These are phyloP conservation scores for Ustilago hordei DNA, from an alignment of 1,284 basidiomycete genomes.

Conservation along the genomic window DNA sequence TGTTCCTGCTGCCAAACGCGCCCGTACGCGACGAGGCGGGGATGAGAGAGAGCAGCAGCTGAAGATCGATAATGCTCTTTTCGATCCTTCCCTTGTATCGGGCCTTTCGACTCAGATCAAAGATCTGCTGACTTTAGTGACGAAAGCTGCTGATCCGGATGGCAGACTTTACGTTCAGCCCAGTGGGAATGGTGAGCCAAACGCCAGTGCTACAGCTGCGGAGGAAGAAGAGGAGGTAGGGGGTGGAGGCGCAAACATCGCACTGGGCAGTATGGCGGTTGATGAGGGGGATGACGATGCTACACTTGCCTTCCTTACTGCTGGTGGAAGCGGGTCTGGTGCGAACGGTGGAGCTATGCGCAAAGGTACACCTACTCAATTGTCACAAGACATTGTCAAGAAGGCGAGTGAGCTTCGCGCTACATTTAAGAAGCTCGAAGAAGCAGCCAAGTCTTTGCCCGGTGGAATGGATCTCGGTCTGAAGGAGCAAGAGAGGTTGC, in stretches of 20 bases:
- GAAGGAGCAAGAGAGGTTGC: constrained; percentile 19
- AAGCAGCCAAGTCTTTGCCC: constrained; percentile 25
- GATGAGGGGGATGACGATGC: constrained; percentile 47
- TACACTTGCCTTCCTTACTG: constrained; percentile 35
- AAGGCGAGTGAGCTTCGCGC: constrained; percentile 15
- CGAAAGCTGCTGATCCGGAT: constrained; percentile 12
- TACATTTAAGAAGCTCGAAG: constrained; percentile 22
- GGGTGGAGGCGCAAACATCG: constrained; percentile 24
- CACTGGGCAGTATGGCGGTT: constrained; percentile 34
- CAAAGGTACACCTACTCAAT: constrained; percentile 23
- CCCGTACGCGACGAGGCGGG: neutral
- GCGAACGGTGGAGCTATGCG: neutral
- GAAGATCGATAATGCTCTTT: constrained; percentile 23
- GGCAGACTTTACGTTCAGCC: constrained; percentile 24
- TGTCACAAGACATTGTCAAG: constrained; percentile 33
- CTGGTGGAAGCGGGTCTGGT: neutral
- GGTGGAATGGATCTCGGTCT: constrained; percentile 32
- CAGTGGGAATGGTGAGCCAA: neutral
- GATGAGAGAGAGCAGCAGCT: neutral
- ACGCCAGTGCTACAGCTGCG: neutral
- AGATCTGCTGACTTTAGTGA: constrained; percentile 22
- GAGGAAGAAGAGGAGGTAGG: constrained; percentile 14
- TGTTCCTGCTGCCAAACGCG: constrained; percentile 23
- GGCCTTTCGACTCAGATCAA: constrained; percentile 30
- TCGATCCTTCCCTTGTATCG: constrained; percentile 29